phyloP scores from a whole-genome alignment of 257 asterid genomes.

The Fraxinus anomala region DNA sequence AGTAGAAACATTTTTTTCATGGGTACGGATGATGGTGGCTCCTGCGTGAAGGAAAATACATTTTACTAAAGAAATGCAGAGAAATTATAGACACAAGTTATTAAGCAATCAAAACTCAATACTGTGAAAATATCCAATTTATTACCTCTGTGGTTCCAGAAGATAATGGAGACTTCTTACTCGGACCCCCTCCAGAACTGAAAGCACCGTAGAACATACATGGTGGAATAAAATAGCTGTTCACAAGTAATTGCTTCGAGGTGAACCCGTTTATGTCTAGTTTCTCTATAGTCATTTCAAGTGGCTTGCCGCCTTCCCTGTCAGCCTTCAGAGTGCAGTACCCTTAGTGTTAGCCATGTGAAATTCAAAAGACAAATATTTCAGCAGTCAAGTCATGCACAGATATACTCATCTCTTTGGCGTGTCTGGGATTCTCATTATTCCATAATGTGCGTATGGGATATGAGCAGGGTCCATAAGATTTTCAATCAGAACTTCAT shows the following conservation, averaged over 20 bases:
- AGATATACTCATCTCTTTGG: constrained; percentile 74
- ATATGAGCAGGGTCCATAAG: constrained; percentile 98
- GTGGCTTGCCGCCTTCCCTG: constrained; percentile 84
- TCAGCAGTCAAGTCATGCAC: constrained; percentile 19
- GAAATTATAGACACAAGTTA: not conserved
- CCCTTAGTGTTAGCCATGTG: constrained; percentile 37
- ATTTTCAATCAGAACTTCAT: constrained; percentile 81
- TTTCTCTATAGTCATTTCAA: constrained; percentile 52
- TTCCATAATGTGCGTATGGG: constrained; percentile 89
- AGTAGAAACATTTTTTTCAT: constrained; percentile 44
- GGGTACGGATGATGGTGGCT: constrained; percentile 30
- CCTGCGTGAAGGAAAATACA: constrained; percentile 44
- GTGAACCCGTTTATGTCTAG: constrained; percentile 58
- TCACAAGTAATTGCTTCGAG: constrained; percentile 42
- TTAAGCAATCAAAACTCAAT: not conserved
- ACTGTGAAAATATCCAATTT: constrained; percentile 1
- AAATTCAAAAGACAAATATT: constrained; percentile 3
- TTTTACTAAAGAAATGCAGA: not conserved
- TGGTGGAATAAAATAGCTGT: constrained; percentile 58
- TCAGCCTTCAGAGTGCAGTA: constrained; percentile 80
- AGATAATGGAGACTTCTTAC: constrained; percentile 37
- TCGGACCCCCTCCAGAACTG: constrained; percentile 43
- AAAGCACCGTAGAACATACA: constrained; percentile 56
- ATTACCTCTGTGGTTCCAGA: constrained; percentile 46
- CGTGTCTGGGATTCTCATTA: constrained; percentile 51